A percentile compares a stretch with the other conserved stretches of the same genome.
phyloP scores from a whole-genome alignment of 2,329 filamentous ascomycete species.

The Fusarium sp. region DNA sequence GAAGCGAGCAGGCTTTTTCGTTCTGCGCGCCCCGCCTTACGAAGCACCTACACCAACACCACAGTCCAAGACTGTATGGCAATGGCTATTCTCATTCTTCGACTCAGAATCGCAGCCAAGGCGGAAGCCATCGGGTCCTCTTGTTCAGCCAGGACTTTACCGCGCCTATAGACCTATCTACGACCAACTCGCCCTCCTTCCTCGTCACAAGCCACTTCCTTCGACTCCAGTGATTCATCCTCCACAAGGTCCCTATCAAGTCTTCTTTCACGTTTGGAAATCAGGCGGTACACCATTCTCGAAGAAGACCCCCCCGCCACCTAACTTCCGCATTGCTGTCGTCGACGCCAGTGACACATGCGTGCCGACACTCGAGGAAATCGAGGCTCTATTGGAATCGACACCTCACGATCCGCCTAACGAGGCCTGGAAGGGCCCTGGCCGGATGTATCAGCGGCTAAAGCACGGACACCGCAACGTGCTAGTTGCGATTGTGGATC shows the following conservation, averaged over 20 bases:
- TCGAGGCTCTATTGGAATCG: constrained; percentile 78
- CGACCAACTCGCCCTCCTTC: constrained; percentile 79
- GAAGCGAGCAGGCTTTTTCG: constrained; percentile 84
- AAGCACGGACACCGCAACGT: constrained; percentile 89
- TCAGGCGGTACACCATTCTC: constrained; percentile 71
- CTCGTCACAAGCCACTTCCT: constrained; percentile 72
- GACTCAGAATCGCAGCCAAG: constrained; percentile 44
- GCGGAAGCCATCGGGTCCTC: constrained; percentile 63
- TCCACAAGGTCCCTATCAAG: constrained; percentile 70
- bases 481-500: constrained; percentile 88
- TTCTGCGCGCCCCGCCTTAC: constrained; percentile 74
- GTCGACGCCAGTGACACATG: constrained; percentile 78
- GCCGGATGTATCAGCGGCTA: constrained; percentile 77
- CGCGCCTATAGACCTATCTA: constrained; percentile 80
- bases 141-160: constrained; percentile 74
- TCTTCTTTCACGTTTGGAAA: constrained; percentile 89
- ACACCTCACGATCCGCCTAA: constrained; percentile 76
- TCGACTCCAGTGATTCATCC: constrained; percentile 46
- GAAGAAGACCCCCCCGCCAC: constrained; percentile 81
- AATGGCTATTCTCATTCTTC: constrained; percentile 67
- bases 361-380: constrained; percentile 79
- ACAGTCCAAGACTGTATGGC: constrained; percentile 57
- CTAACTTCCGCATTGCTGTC: constrained; percentile 88
- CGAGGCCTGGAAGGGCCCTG: constrained; percentile 56
- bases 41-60: constrained; percentile 35